These are phyloP conservation scores for Monilinia aucupariae DNA, from an alignment of 2,329 filamentous ascomycete species.

Conservation along the genomic window DNA sequence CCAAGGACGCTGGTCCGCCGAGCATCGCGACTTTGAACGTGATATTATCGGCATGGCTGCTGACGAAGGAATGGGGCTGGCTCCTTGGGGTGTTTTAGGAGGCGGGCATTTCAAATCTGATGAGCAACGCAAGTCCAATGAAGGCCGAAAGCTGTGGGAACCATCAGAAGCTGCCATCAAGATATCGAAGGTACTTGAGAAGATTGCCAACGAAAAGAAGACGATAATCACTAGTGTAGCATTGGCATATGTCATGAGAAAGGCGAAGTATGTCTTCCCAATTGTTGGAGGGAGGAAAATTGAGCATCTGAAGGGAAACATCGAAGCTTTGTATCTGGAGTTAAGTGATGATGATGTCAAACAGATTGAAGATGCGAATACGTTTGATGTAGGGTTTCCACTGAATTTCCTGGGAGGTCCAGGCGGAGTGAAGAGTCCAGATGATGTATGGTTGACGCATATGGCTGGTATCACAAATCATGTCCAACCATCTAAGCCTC, in stretches of 20 bases:
- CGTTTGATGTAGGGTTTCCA: constrained; percentile 65
- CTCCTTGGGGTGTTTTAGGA: constrained; percentile 51
- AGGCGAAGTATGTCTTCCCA: constrained; percentile 67
- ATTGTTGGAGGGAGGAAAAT: constrained; percentile 66
- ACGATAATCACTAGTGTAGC: constrained; percentile 57
- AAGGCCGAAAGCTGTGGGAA: constrained; percentile 31
- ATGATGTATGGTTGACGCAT: constrained; percentile 30
- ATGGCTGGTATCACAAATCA: constrained; percentile 48
- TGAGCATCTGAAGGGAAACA: constrained; percentile 64
- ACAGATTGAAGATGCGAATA: constrained; percentile 56
- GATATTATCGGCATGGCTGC: constrained; percentile 57
- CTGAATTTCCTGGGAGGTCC: constrained; percentile 48
- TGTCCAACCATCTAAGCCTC: constrained; percentile 37
- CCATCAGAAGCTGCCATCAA: constrained; percentile 46
- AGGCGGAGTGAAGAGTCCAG: constrained; percentile 28
- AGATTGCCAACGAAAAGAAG: constrained; percentile 52
- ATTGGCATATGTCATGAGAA: constrained; percentile 68
- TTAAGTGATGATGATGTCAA: constrained; percentile 58
- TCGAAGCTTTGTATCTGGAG: constrained; percentile 58
- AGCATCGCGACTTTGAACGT: constrained; percentile 57
- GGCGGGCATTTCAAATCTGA: constrained; percentile 46
- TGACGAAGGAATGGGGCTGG: constrained; percentile 52
- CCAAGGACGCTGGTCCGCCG: constrained; percentile 59
- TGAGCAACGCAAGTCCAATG: constrained; percentile 40
- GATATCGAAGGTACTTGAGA: constrained; percentile 43